Base-by-base conservation (phyloP, 2,329 filamentous ascomycete genomes). In the Colletotrichum acutatum region DNA sequence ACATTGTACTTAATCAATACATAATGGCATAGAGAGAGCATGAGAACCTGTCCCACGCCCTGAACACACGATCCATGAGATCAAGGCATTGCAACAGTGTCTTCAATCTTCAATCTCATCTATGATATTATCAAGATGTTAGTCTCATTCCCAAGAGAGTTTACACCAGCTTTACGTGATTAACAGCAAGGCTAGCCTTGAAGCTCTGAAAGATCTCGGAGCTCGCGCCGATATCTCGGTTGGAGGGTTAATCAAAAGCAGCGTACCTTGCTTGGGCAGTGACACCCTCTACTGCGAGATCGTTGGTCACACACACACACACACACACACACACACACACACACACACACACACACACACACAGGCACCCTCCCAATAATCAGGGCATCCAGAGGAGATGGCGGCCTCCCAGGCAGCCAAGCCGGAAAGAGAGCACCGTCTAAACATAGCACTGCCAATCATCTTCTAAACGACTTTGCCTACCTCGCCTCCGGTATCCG, bases 281-380 rank as follows among this genome's bases (percentile, higher is more conserved):
- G 32, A n/a, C 52, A 69, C 52, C 60, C 30, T 58, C 49, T 58
- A 54, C 2, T 42, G 67, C 67, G 64, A 66, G 67, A 70, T 66
- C 54, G 67, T 37, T 37, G 61, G 57, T 69, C 34, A 14, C 16
- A 24, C 32, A 52, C 26, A 9, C 49, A 19, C 8, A 59, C n/a
- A n/a, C n/a, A n/a, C n/a, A n/a, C n/a, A n/a, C n/a, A n/a, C 28
- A 19, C 8, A 22, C 19, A 22, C 37, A 9, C 26, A 9, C 12
- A 57, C 26, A 28, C 54, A 58, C 9, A 14, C 42, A 7, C 7
- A 14, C 9, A n/a, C 54, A 16, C 26, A n/a, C 28, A 57, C 26
- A 57, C 8, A n/a, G 28, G 28, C 60, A 22, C 16, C 46, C 28
- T 28, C 0, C 6, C 3, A 26, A 2, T 22, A 5, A 22, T 11